These are phyloP conservation scores for Cephalotrichum gorgonifer DNA, from an alignment of 2,329 filamentous ascomycete genomes.

Conservation along the genomic window DNA sequence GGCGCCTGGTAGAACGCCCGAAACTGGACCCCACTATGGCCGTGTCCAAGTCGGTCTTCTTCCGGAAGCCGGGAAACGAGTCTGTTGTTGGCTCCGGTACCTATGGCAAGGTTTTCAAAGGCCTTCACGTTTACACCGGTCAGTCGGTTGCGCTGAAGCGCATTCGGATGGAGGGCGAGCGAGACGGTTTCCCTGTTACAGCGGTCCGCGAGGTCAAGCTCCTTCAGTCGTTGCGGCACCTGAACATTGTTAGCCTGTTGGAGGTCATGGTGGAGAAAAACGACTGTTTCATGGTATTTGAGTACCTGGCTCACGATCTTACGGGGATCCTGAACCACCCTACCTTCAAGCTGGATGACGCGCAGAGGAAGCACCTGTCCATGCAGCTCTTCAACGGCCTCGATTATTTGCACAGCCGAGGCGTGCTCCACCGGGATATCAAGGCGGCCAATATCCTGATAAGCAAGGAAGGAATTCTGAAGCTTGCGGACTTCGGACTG, in stretches of 20 bases:
- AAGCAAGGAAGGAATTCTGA: conserved; percentile 78
- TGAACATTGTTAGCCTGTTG: conserved; percentile 71
- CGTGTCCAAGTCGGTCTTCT: conserved; percentile 82
- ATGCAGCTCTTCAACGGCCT: conserved; percentile 89
- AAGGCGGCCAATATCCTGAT: conserved; percentile 97
- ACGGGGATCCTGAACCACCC: conserved; percentile 94
- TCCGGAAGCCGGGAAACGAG: conserved; percentile 91
- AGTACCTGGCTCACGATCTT: conserved; percentile 92
- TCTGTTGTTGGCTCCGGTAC: conserved; percentile 93
- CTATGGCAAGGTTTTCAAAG: conserved; percentile 93
- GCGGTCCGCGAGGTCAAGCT: conserved; percentile 87
- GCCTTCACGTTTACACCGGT: conserved; percentile 83
- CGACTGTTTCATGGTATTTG: conserved; percentile 99
- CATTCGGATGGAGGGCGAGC: conserved; percentile 87
- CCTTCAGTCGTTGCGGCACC: conserved; percentile 73
- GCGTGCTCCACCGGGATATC: conserved; percentile 95
- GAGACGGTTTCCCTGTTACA: conserved; percentile 84
- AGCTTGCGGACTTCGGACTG: conserved; percentile 91
- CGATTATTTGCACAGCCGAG: conserved; percentile 83
- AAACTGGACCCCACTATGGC: conserved; percentile 61
- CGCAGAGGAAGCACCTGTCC: conserved; percentile 87
- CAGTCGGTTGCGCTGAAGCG: conserved; percentile 77
- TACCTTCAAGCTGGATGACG: conserved; percentile 70
- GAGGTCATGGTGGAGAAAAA: conserved; percentile 98
- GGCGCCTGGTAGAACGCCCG: conserved; percentile 60